Evolutionary conservation across 306 rosid species (phyloP).

Genomic region (Lathyrus sativus): DNA sequence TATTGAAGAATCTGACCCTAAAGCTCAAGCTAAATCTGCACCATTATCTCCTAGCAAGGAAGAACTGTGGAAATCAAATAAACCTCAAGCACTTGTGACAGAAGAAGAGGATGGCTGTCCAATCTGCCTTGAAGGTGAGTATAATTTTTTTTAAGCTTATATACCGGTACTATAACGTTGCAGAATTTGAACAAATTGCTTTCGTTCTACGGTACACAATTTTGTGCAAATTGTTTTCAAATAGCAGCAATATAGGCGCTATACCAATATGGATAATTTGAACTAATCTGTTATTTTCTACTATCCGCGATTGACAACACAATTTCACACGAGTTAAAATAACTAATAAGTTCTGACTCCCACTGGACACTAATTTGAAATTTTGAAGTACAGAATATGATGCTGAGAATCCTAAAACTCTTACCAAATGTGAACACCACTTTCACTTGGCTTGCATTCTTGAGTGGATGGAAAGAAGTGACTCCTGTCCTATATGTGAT

Average conservation of each 20-base stretch:
- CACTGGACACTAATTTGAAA: conserved; percentile 7
- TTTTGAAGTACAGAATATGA: conserved; percentile 59
- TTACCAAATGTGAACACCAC: conserved; percentile 67
- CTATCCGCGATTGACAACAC: not conserved
- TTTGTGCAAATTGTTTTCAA: not conserved
- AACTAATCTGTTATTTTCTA: not conserved
- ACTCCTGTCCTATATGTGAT: conserved; percentile 79
- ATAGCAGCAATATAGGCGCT: not conserved
- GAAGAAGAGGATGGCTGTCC: conserved; percentile 88
- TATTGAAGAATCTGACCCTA: conserved; percentile 56
- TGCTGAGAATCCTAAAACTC: conserved; percentile 59
- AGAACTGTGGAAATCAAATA: conserved; percentile 49
- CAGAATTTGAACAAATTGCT: not conserved
- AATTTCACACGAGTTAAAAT: not conserved
- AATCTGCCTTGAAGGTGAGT: conserved; percentile 83
- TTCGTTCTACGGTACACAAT: not conserved
- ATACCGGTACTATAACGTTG: not conserved
- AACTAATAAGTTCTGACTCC: conserved; percentile 4
- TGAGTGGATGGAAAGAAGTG: conserved; percentile 83
- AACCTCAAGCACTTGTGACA: conserved; percentile 33
- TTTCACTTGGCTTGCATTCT: conserved; percentile 82
- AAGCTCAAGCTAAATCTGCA: conserved; percentile 51
- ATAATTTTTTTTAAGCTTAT: conserved; percentile 4
- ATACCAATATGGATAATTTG: not conserved
- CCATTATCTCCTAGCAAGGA: conserved; percentile 48